Evolutionary conservation across 306 rosid species (phyloP).

Genomic region (Citrullus amarus): DNA sequence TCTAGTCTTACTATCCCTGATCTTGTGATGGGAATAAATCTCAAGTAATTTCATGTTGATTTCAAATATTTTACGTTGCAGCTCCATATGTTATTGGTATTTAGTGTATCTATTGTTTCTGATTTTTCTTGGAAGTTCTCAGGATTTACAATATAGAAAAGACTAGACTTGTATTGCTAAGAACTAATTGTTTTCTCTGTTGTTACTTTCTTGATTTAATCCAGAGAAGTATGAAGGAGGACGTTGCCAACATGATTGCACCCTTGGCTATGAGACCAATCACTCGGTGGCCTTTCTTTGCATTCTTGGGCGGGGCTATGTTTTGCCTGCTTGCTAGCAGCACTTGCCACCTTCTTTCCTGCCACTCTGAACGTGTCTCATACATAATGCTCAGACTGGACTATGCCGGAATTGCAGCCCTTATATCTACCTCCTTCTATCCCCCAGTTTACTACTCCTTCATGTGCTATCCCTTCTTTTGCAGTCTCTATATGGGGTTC

Average conservation of each 20-base stretch:
- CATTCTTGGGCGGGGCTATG: conserved; percentile 93
- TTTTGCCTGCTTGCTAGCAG: conserved; percentile 94
- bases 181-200: neutral
- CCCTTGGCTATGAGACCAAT: conserved; percentile 76
- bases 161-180: neutral
- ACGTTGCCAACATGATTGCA: conserved; percentile 61
- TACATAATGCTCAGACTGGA: conserved; percentile 91
- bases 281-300: conserved; percentile 89
- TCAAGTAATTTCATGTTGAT: neutral
- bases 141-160: neutral
- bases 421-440: conserved; percentile 82
- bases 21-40: neutral
- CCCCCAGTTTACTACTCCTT: conserved; percentile 96
- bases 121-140: neutral
- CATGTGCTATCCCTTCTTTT: conserved; percentile 88
- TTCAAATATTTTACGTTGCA: neutral
- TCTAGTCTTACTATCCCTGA: neutral
- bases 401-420: conserved; percentile 98
- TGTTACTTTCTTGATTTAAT: neutral
- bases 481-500: conserved; percentile 75
- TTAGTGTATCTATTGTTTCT: neutral
- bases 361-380: conserved; percentile 74
- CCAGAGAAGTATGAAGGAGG: conserved; percentile 72
- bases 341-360: conserved; percentile 80
- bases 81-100: neutral